phyloP scores from a whole-genome alignment of 2,329 filamentous ascomycete genomes.

The Sporothrix schenckii region DNA sequence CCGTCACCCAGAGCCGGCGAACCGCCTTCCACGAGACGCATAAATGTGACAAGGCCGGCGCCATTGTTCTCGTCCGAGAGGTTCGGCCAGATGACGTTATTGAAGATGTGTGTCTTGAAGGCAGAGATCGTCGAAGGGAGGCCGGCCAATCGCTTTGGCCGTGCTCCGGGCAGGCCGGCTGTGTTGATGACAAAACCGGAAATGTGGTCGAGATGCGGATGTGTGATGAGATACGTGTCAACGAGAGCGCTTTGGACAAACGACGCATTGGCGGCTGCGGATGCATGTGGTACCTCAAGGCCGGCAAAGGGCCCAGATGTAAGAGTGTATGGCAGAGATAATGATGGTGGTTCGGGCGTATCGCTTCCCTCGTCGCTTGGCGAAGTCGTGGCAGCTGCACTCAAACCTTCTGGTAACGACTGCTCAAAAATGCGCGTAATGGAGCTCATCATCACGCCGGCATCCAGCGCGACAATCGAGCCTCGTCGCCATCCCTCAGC shows the following conservation, averaged over 20 bases:
- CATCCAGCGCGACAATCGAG: constrained; percentile 89
- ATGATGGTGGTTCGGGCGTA: constrained; percentile 31
- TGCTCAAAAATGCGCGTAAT: constrained; percentile 77
- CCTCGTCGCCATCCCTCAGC: constrained; percentile 77
- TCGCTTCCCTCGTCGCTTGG: constrained; percentile 28
- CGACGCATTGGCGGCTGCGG: constrained; percentile 74
- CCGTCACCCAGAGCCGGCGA: constrained; percentile 82
- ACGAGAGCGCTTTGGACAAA: constrained; percentile 78
- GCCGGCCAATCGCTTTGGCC: constrained; percentile 83
- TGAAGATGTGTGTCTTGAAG: constrained; percentile 94
- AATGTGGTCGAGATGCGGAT: constrained; percentile 96
- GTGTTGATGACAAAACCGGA: constrained; percentile 92
- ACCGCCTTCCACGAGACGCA: constrained; percentile 84
- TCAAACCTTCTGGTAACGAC: constrained; percentile 48
- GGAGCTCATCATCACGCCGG: constrained; percentile 82
- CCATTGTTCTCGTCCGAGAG: constrained; percentile 94
- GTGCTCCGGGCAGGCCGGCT: constrained; percentile 76
- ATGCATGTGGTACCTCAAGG: constrained; percentile 67
- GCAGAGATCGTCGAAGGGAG: constrained; percentile 87
- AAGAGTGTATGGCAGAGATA: constrained; percentile 58
- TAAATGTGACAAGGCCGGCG: constrained; percentile 87
- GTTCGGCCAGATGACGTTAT: constrained; percentile 97
- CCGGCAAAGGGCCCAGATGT: constrained; percentile 77
- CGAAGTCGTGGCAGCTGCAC: constrained; percentile 31
- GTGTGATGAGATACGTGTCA: constrained; percentile 88